These are phyloP conservation scores for Metschnikowia reukaufii DNA, from an alignment of 805 yeast species.

Conservation along the genomic window DNA sequence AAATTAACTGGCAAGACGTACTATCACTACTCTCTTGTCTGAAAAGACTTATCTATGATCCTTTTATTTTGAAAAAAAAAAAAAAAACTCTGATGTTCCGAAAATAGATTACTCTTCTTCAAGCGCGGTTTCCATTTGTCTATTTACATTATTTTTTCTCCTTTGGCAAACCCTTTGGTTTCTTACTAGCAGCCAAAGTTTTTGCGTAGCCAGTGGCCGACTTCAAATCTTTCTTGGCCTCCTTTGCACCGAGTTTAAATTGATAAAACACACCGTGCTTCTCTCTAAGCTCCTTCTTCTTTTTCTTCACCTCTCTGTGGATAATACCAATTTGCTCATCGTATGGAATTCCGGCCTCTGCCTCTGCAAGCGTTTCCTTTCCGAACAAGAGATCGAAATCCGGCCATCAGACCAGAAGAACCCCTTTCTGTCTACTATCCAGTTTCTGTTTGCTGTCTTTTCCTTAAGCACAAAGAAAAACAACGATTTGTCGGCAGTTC, in stretches of 20 bases:
- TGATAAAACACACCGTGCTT: slow-evolving; percentile 64
- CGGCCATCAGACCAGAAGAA: slow-evolving; percentile 94
- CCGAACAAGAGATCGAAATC: slow-evolving; percentile 82
- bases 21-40: no score
- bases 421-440: slow-evolving; percentile 82
- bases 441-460: slow-evolving; percentile 48
- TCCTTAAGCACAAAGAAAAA: slow-evolving; percentile 75
- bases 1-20: no score
- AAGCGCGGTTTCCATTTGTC: neutral
- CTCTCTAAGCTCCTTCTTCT: slow-evolving; percentile 49
- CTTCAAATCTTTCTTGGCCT: slow-evolving; percentile 30
- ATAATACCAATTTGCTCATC: slow-evolving; percentile 57
- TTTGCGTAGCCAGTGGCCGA: slow-evolving; percentile 26
- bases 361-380: slow-evolving; percentile 71
- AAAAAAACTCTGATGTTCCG: no score
- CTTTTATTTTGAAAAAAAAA: no score
- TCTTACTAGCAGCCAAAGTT: slow-evolving; percentile 10
- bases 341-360: slow-evolving; percentile 67
- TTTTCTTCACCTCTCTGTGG: slow-evolving; percentile 46
- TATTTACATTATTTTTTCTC: slow-evolving; percentile 15
- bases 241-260: slow-evolving; percentile 43
- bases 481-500: slow-evolving; percentile 71
- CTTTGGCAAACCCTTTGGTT: slow-evolving; percentile 16
- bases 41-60: no score
- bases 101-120: no score